Base-by-base conservation (phyloP, 1,284 basidiomycete genomes). In the Apiotrichum montevideense region DNA sequence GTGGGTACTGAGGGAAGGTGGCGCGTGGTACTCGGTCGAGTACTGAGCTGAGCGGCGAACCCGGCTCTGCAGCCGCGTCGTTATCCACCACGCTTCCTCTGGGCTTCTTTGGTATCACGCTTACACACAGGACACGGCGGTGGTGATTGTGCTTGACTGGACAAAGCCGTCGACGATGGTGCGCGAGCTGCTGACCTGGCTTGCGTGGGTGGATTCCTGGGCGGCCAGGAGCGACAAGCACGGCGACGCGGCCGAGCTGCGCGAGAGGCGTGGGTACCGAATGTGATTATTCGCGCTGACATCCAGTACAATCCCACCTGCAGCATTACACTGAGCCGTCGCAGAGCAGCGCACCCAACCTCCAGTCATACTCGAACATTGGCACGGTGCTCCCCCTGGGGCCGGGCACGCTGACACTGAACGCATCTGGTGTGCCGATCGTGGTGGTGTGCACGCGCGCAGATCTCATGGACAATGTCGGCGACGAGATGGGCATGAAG, bases 111-210 rank as follows among this genome's bases (percentile, higher is more conserved):
- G 21, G 21, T 21, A 51, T 52, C 33, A 54, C 35, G 7, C 21
- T 21, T 21, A 21, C 21, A 21, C 21, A 8, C 81, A 85, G 40
- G 87, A 95, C 67, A 88, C 90, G 0, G 80, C 92, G 11, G 84
- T 93, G 49, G 79, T 97, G 65, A 88, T 98, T 65, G 83, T 87
- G 0, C 80, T 98, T 14, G 95, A 98, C 74, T 98, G 94, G 95
- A 92, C 91, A 64, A 83, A 84, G 64, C 95, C 95, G 0, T 92
- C 89, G 84, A 84, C 85, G 0, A 97, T 98, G 75, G 73, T 74
- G 39, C 54, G 68, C n/a, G 88, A 98, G 68, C 79, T 98, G 5
- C 79, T 88, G 58, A 83, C 80, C 45, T 98, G 95, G 95, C 78
- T 98, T 46, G 77, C 75, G 52, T 90, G 89, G 87, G 80, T 95